These are phyloP conservation scores for Kandelia obovata DNA, from an alignment of 345 rosid species.

Conservation along the genomic window DNA sequence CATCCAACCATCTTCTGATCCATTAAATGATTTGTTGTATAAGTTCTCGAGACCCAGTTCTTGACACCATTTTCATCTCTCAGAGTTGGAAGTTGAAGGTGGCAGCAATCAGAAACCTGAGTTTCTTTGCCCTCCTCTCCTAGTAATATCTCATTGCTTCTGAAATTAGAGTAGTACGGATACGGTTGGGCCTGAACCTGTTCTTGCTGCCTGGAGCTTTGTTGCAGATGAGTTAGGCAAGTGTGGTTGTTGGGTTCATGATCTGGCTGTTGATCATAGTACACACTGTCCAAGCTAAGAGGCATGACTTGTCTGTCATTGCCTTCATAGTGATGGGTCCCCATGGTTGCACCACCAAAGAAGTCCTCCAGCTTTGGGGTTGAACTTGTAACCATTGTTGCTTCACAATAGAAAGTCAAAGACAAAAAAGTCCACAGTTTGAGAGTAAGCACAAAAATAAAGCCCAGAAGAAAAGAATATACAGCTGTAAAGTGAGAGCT, in stretches of 20 bases:
- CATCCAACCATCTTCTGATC: constrained; percentile 42
- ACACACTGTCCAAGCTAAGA: constrained; percentile 68
- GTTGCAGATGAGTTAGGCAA: constrained; percentile 27
- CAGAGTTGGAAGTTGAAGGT: constrained; percentile 39
- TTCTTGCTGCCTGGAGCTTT: constrained; percentile 26
- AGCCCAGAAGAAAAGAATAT: constrained; percentile 26
- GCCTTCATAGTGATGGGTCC: constrained; percentile 65
- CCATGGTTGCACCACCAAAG: constrained; percentile 63
- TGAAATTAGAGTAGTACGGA: constrained; percentile 34
- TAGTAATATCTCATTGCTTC: constrained; percentile 40
- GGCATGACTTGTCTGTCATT: constrained; percentile 67
- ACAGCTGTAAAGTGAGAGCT: neutral
- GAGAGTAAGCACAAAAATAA: constrained; percentile 11
- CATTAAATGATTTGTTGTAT: constrained; percentile 42
- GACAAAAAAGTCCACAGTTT: constrained; percentile 21
- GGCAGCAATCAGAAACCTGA: constrained; percentile 32
- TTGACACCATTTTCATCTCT: constrained; percentile 38
- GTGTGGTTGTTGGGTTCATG: constrained; percentile 41
- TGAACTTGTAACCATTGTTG: constrained; percentile 43
- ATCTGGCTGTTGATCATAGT: constrained; percentile 37
- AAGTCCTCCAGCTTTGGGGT: constrained; percentile 87
- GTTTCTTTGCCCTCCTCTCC: constrained; percentile 28
- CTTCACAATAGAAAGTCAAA: constrained; percentile 37
- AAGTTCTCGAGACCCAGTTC: constrained; percentile 43
- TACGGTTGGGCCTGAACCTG: constrained; percentile 33